phyloP scores from a whole-genome alignment of 192 early-diverging fungal genomes.

The Coemansia sp. region DNA sequence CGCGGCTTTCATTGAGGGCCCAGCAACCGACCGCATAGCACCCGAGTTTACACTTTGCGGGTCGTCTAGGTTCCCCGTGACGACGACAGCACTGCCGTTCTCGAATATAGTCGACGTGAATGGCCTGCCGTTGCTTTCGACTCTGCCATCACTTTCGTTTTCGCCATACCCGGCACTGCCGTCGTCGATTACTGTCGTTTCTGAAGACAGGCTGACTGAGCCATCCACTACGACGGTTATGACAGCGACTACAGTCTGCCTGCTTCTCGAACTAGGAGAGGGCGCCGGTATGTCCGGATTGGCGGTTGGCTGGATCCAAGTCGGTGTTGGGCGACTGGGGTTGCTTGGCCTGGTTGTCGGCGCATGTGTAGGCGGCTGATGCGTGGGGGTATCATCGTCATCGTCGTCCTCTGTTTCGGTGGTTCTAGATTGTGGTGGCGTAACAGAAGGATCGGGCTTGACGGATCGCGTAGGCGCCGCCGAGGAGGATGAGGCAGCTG shows the following conservation, averaged over 20 bases:
- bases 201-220: slow-evolving; percentile 22
- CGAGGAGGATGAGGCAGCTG: not conserved
- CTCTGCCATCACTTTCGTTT: not conserved
- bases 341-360: slow-evolving; percentile 11
- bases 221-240: slow-evolving; percentile 47
- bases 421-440: not conserved
- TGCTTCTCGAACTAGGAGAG: slow-evolving; percentile 13
- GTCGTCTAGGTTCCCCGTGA: slow-evolving; percentile 25
- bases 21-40: slow-evolving; percentile 5
- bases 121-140: not conserved
- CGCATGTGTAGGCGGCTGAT: not conserved
- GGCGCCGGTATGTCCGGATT: not conserved
- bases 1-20: not conserved
- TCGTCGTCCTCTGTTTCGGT: not conserved
- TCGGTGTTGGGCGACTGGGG: not conserved
- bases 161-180: not conserved
- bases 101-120: slow-evolving; percentile 42
- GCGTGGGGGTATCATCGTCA: not conserved
- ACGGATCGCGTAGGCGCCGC: not conserved
- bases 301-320: not conserved
- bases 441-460: not conserved
- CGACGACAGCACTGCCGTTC: slow-evolving; percentile 39
- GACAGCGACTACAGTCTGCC: slow-evolving; percentile 37
- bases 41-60: slow-evolving; percentile 3
- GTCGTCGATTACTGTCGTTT: slow-evolving; percentile 32